phyloP scores from a whole-genome alignment of 352 stramenopile genomes.

The Phytophthora citricola region DNA sequence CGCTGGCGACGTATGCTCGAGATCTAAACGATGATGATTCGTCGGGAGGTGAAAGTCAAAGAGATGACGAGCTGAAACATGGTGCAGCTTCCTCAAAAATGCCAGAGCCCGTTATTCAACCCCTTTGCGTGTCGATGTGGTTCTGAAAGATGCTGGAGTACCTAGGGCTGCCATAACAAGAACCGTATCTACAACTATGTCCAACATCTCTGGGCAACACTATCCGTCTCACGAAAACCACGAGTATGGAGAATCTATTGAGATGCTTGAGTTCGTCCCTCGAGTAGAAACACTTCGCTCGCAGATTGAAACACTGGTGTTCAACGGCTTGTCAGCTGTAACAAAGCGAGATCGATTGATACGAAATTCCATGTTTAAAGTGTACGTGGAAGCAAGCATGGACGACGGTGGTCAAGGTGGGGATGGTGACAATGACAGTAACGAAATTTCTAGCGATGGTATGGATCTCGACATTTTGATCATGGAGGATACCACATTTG shows the following conservation, averaged over 20 bases:
- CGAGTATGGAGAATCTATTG: conserved; percentile 14
- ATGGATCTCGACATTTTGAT: conserved; percentile 86
- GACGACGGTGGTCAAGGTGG: conserved; percentile 49
- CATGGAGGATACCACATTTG: conserved; percentile 71
- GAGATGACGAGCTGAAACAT: conserved; percentile 5
- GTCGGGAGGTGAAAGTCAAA: conserved; percentile 4
- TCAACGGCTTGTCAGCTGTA: conserved; percentile 69
- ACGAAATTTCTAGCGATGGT: conserved; percentile 47
- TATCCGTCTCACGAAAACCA: neutral
- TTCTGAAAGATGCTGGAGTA: conserved; percentile 17
- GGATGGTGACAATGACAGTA: conserved; percentile 47
- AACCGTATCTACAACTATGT: too few species aligned
- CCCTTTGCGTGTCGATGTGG: conserved; percentile 86
- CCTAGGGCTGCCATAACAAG: neutral
- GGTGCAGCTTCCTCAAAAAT: neutral
- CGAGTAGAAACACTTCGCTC: conserved; percentile 59
- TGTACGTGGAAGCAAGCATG: conserved; percentile 66
- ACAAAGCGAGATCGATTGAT: conserved; percentile 72
- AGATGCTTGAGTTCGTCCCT: conserved; percentile 61
- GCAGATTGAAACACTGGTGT: conserved; percentile 75
- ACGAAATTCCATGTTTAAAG: conserved; percentile 67
- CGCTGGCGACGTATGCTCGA: conserved; percentile 54
- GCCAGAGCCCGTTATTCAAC: conserved; percentile 8
- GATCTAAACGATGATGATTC: conserved; percentile 6
- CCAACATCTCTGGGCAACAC: too few species aligned